Conservation (phyloP, 2,329 filamentous ascomycete species). For the Dichotomopilus funicola region DNA sequence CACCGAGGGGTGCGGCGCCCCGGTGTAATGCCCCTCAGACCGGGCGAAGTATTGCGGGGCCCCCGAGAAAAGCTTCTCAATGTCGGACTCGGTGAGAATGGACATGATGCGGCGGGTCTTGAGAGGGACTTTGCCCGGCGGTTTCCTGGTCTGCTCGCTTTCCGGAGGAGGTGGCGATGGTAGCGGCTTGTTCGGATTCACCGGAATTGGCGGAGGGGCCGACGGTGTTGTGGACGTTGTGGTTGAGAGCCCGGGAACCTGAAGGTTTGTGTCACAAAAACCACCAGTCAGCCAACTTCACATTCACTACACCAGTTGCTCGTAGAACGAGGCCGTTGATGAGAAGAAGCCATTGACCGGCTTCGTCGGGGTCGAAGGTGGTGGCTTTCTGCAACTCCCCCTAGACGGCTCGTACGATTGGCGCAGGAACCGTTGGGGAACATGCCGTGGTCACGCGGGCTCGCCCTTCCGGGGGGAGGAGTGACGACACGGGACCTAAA, state of each 20-base stretch:
- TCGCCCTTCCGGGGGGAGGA: slow-evolving; percentile 1
- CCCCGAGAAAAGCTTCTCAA: slow-evolving; percentile 68
- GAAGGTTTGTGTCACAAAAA: background rate
- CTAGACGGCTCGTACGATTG: slow-evolving; percentile 20
- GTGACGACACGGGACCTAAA: slow-evolving; percentile 12
- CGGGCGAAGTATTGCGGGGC: slow-evolving; percentile 65
- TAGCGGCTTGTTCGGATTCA: slow-evolving; percentile 51
- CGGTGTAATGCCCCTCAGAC: slow-evolving; percentile 52
- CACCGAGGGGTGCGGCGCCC: slow-evolving; percentile 55
- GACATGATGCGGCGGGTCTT: slow-evolving; percentile 54
- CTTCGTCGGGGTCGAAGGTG: background rate
- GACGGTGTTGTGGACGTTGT: slow-evolving; percentile 20
- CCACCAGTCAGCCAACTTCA: slow-evolving; percentile 15
- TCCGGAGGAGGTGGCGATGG: slow-evolving; percentile 45
- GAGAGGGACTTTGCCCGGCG: slow-evolving; percentile 39
- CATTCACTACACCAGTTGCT: slow-evolving; percentile 8
- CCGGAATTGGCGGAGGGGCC: slow-evolving; percentile 33
- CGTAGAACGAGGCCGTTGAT: slow-evolving; percentile 4
- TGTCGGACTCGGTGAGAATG: slow-evolving; percentile 50
- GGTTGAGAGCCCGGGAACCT: slow-evolving; percentile 1
- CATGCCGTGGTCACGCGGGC: slow-evolving; percentile 21
- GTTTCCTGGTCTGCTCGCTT: slow-evolving; percentile 35
- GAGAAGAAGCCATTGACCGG: background rate
- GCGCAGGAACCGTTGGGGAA: slow-evolving; percentile 13
- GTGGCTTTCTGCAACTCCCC: slow-evolving; percentile 6